Percentiles rank a stretch among this genome's conserved stretches.
phyloP scores from a whole-genome alignment of 371 early-diverging fungal species.

The Nematocida sp. region DNA sequence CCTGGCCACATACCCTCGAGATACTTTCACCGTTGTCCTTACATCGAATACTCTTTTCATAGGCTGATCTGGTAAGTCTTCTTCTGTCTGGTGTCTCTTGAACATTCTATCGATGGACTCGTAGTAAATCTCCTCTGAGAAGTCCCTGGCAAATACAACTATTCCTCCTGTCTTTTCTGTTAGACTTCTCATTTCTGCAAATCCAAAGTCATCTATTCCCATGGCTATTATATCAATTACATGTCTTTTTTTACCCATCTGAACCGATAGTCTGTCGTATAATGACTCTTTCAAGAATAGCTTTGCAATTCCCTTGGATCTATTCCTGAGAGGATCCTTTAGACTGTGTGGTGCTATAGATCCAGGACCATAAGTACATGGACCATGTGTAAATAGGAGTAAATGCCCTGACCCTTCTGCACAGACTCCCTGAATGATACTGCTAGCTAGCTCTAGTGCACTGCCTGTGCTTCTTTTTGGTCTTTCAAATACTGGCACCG shows the following conservation, averaged over 20 bases:
- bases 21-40: slow-evolving; percentile 74
- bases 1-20: slow-evolving; percentile 54
- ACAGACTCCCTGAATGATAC: slow-evolving; percentile 73
- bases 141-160: slow-evolving; percentile 81
- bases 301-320: slow-evolving; percentile 78
- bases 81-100: slow-evolving; percentile 76
- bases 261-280: slow-evolving; percentile 78
- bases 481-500: slow-evolving; percentile 81
- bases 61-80: slow-evolving; percentile 67
- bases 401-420: slow-evolving; percentile 75
- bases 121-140: slow-evolving; percentile 59
- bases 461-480: slow-evolving; percentile 91
- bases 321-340: slow-evolving; percentile 85
- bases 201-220: slow-evolving; percentile 83
- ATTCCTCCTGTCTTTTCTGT: slow-evolving; percentile 82
- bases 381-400: slow-evolving; percentile 91
- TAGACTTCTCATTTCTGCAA: slow-evolving; percentile 89
- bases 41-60: slow-evolving; percentile 93
- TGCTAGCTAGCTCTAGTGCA: slow-evolving; percentile 85
- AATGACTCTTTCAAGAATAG: slow-evolving; percentile 79
- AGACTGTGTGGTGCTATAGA: slow-evolving; percentile 81
- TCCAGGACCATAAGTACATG: slow-evolving; percentile 94
- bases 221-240: slow-evolving; percentile 81
- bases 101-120: slow-evolving; percentile 56
- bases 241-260: slow-evolving; percentile 75